Conservation (phyloP, 2,329 filamentous ascomycete species). For the Fonsecaea pedrosoi region DNA sequence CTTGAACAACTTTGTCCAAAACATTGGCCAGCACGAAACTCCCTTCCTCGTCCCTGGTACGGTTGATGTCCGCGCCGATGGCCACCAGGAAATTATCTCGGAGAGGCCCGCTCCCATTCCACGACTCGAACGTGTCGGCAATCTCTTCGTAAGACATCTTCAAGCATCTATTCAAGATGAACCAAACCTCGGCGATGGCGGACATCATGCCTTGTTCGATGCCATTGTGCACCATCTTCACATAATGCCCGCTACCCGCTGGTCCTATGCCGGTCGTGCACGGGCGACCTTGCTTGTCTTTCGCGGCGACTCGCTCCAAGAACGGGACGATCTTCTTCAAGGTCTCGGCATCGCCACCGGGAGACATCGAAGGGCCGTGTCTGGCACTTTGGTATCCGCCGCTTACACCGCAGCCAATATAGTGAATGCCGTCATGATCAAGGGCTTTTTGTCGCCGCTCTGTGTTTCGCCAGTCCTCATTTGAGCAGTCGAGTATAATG, state of each 20-base stretch:
- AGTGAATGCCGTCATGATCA: conserved; percentile 64
- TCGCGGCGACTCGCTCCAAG: conserved; percentile 66
- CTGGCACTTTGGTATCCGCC: conserved; percentile 73
- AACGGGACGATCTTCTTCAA: conserved; percentile 67
- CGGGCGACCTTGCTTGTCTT: conserved; percentile 63
- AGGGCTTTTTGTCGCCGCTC: conserved; percentile 67
- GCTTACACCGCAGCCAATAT: conserved; percentile 71
- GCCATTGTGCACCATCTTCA: conserved; percentile 79
- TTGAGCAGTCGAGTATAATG: conserved; percentile 72
- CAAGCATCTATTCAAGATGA: conserved; percentile 65
- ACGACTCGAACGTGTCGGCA: conserved; percentile 63
- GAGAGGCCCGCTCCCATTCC: conserved; percentile 61
- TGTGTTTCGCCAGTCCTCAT: conserved; percentile 71
- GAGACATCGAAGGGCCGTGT: conserved; percentile 71
- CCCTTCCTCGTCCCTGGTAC: conserved; percentile 49
- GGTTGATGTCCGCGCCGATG: conserved; percentile 68
- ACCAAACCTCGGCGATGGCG: conserved; percentile 69
- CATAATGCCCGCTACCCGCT: conserved; percentile 71
- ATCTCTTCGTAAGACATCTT: conserved; percentile 67
- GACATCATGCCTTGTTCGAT: conserved; percentile 76
- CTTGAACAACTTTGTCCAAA: conserved; percentile 74
- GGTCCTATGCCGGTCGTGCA: conserved; percentile 68
- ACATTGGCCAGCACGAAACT: conserved; percentile 66
- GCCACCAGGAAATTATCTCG: conserved; percentile 66
- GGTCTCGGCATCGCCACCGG: conserved; percentile 65